Evolutionary conservation across 2,329 filamentous ascomycete genomes (phyloP).

Genomic region (Hypoxylon sp.): DNA sequence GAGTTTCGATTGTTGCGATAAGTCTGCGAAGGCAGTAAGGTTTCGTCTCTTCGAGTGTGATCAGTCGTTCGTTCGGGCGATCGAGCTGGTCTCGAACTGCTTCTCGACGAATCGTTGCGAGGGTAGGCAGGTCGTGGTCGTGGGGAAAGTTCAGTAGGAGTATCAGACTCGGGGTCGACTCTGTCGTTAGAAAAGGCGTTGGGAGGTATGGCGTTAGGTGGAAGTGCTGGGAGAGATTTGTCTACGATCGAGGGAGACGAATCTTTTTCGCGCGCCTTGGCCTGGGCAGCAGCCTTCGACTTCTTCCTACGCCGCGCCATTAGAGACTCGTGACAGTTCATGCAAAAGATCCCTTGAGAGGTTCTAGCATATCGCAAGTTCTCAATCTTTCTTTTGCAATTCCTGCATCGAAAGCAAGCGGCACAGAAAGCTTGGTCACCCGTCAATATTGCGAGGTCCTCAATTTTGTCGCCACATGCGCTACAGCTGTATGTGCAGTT

Average conservation of each 20-base stretch:
- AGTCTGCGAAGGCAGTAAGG: conserved; percentile 79
- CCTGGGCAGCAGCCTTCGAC: conserved; percentile 76
- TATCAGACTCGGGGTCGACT: conserved; percentile 74
- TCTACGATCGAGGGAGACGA: conserved; percentile 80
- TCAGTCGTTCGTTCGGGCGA: conserved; percentile 69
- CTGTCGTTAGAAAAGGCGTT: conserved; percentile 74
- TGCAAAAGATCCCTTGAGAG: conserved; percentile 98
- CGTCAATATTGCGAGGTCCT: conserved; percentile 96
- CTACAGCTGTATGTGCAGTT: conserved; percentile 99
- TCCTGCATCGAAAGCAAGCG: conserved; percentile 95
- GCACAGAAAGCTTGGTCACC: conserved; percentile 98
- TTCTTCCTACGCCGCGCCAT: conserved; percentile 95
- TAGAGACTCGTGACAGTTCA: conserved; percentile 97
- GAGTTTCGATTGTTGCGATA: conserved; percentile 87
- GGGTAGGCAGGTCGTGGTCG: conserved; percentile 68
- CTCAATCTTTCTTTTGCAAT: conserved; percentile 99
- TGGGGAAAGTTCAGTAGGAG: conserved; percentile 78
- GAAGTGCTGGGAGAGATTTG: conserved; percentile 92
- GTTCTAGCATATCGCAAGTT: conserved; percentile 97
- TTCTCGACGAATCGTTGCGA: conserved; percentile 69
- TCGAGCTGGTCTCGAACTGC: conserved; percentile 66
- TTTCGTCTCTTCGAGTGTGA: conserved; percentile 65
- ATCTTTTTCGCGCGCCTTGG: conserved; percentile 75
- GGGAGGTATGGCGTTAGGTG: conserved; percentile 78
- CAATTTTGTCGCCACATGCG: conserved; percentile 97